Evolutionary conservation across 208 protist genomes (phyloP), one percentile per base, ranked within the genome.

Genomic region (Tetramitus jugosus): DNA sequence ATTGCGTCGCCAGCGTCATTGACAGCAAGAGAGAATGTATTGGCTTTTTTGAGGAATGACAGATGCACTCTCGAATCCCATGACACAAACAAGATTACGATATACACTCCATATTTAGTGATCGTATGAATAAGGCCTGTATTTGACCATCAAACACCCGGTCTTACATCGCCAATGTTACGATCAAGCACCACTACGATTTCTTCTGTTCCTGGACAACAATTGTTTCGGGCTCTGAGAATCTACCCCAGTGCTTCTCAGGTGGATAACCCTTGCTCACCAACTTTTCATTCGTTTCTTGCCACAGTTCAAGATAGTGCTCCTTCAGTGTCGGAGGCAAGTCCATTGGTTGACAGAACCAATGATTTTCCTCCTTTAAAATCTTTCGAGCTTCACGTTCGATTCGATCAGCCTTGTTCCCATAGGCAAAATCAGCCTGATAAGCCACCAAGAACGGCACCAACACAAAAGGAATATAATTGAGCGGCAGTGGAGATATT

Each of bases 211-310:
- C n/a, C n/a, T n/a, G n/a, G n/a, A n/a, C n/a, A n/a, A n/a, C n/a
- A n/a, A n/a, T n/a, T n/a, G n/a, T n/a, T n/a, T n/a, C n/a, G n/a
- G n/a, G n/a, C n/a, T n/a, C n/a, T n/a, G n/a, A n/a, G n/a, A n/a
- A 71, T 71, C 49, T 71, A 29, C 39, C 65, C 65, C 65, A 71
- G 49, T 42, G 65, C 10, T 71, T 71, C 10, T 71, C 65, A 33
- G 65, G 65, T 46, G 10, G 2, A 14, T 71, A 49, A 3, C 65
- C 65, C 40, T 33, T 46, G 8, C 3, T 7, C 20, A 52, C 17
- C 49, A 71, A 49, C 33, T 45, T 71, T 33, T 46, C 8, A 71
- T 71, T 71, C 6, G 26, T 46, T 23, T 71, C 65, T 31, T 49
- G n/a, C 31, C 31, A 42, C 10, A 49, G 26, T 33, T 46, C 29